A percentile compares a stretch with the other conserved stretches of the same genome.
Evolutionary conservation across 495 filamentous ascomycete genomes (phyloP).

Genomic region (Trichoderma virens): DNA sequence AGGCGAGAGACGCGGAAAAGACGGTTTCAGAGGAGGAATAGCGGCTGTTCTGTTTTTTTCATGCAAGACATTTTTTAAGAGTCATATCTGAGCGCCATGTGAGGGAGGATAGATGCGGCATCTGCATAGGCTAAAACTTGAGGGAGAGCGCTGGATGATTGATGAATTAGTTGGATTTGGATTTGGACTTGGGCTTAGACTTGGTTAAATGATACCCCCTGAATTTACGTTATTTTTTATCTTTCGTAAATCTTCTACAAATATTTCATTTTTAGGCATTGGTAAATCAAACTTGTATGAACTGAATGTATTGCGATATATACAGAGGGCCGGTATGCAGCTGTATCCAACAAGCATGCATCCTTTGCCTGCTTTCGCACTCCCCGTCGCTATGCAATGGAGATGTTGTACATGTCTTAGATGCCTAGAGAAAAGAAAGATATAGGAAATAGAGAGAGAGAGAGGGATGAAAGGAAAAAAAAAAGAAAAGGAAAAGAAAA

Average conservation of each 20-base stretch:
- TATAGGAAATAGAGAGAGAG: too few species aligned
- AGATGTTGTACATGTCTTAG: background rate
- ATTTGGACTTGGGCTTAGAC: background rate
- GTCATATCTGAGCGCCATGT: background rate
- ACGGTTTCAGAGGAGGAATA: background rate
- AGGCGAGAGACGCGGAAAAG: conserved; percentile 25
- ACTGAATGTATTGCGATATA: background rate
- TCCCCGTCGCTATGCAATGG: background rate
- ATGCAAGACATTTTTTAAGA: background rate
- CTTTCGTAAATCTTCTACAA: too few species aligned
- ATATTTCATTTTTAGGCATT: background rate
- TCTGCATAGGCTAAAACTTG: too few species aligned
- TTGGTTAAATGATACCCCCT: conserved; percentile 15
- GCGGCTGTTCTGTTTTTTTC: background rate
- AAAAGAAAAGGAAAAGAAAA: conserved; percentile 5
- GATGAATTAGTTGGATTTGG: background rate
- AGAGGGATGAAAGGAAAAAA: background rate
- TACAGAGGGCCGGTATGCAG: background rate
- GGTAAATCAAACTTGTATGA: background rate
- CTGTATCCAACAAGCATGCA: background rate
- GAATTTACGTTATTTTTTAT: background rate
- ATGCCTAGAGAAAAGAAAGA: conserved; percentile 11
- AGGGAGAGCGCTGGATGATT: background rate
- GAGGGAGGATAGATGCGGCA: background rate
- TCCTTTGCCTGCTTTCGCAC: background rate